Evolutionary conservation across 768 basidiomycete genomes (phyloP).

Genomic region (Mycena kentingensis): DNA sequence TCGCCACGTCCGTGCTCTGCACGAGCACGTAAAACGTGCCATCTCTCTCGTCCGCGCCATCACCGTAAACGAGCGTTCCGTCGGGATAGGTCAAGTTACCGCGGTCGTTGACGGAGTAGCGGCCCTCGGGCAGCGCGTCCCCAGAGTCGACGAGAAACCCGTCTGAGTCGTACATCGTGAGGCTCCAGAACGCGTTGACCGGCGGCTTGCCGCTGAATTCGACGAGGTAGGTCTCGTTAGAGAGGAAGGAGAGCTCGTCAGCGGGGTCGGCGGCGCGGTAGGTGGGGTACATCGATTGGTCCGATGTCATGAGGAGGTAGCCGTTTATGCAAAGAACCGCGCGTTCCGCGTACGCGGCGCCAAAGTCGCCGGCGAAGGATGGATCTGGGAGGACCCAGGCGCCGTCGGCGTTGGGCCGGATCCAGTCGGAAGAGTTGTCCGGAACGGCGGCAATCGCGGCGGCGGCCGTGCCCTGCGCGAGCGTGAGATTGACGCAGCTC

Average conservation of each 20-base stretch:
- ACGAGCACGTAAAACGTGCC: slow-evolving; percentile 5
- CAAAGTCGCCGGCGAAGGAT: slow-evolving; percentile 6
- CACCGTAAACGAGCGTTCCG: background rate
- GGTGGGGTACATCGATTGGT: slow-evolving; percentile 1
- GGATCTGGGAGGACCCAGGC: background rate
- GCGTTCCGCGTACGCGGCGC: background rate
- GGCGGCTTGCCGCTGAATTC: slow-evolving; percentile 4
- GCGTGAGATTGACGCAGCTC: background rate
- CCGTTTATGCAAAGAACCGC: background rate
- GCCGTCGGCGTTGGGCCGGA: background rate
- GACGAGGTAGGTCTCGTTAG: background rate
- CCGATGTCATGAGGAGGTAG: background rate
- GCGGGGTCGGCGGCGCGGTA: background rate
- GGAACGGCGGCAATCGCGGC: background rate
- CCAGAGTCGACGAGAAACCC: slow-evolving; percentile 7
- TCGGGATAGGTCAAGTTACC: slow-evolving; percentile 9
- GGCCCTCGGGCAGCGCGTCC: background rate
- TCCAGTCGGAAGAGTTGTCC: background rate
- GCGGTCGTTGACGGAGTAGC: slow-evolving; percentile 6
- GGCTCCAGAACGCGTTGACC: slow-evolving; percentile 10
- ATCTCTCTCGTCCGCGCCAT: background rate
- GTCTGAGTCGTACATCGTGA: slow-evolving; percentile 3
- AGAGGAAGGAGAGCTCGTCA: background rate
- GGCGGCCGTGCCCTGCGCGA: background rate
- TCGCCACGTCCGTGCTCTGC: background rate